Base-by-base conservation (phyloP, 2,329 filamentous ascomycete genomes). In the Lithohypha guttulata region DNA sequence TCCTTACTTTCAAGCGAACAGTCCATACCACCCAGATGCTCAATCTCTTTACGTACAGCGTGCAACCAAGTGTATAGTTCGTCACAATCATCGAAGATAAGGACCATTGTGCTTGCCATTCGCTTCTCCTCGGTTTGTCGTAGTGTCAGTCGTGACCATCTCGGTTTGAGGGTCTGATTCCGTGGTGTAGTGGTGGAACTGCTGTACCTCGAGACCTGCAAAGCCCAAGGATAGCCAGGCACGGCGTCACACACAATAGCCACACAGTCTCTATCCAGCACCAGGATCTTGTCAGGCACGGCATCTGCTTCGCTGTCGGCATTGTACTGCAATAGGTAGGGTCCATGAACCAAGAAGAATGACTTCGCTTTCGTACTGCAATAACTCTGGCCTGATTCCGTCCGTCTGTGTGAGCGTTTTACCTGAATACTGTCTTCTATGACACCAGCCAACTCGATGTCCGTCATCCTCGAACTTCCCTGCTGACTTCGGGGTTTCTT, bases 221-320 rank as follows among this genome's bases (percentile, higher is more conserved):
- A 47, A 3, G 69, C 65, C 59, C 61, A 68, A 41, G 64, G 66
- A 42, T 60, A 65, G 2, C 66, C 66, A 0, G 64, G 63, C 42
- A 69, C 64, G 6, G 61, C 64, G 51, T 69, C 66, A 44, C 64
- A 66, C 2, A 62, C 66, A 51, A 68, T 68, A 8, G 66, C 66
- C 10, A 64, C 64, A 7, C 65, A 68, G 3, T 61, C 55, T 13
- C 60, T 57, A 2, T 62, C 62, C 34, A 69, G 47, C 27, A 62
- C 59, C 35, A 69, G 48, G 47, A 68, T 62, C 43, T 63, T 65
- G 49, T 69, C 66, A 0, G 66, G 66, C 2, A 64, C 46, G 19
- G 64, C 58, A 44, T 68, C 63, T 43, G 61, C 60, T 38, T 58
- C 59, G 4, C 65, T 64, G 10, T 64, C 59, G 2, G 56, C 60